A percentile compares a stretch with the other conserved stretches of the same genome.
Conservation (phyloP, 1,284 basidiomycete species). For the Nidula niveotomentosa region DNA sequence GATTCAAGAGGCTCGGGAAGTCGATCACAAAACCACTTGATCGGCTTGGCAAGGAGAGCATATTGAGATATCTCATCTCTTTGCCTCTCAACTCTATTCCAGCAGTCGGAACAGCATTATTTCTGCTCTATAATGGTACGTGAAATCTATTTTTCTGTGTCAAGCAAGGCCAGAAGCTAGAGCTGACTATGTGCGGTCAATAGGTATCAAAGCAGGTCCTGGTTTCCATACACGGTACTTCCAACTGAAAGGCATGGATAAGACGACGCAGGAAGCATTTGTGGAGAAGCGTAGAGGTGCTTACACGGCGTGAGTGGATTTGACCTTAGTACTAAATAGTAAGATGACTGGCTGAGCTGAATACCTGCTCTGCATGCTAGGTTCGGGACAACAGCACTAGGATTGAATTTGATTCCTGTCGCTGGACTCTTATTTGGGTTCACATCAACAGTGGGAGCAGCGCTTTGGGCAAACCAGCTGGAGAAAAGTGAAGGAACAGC, state of each 20-base stretch:
- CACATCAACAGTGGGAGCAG: conserved; percentile 65
- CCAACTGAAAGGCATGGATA: conserved; percentile 60
- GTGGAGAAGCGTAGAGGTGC: conserved; percentile 44
- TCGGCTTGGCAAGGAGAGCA: conserved; percentile 30
- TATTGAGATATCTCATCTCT: conserved; percentile 49
- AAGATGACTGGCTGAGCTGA: too few species aligned
- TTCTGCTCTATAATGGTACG: conserved; percentile 51
- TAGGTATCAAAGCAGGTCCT: conserved; percentile 53
- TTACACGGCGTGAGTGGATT: conserved; percentile 39
- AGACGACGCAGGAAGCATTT: conserved; percentile 46
- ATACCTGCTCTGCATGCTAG: conserved; percentile 19
- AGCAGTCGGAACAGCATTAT: conserved; percentile 63
- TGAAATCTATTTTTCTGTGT: neutral
- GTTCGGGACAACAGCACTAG: conserved; percentile 61
- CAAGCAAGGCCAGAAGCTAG: neutral
- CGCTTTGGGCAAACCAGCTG: conserved; percentile 68
- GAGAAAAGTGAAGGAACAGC: conserved; percentile 30
- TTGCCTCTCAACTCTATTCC: conserved; percentile 70
- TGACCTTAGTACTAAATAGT: too few species aligned
- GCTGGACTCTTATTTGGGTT: conserved; percentile 37
- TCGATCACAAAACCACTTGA: conserved; percentile 34
- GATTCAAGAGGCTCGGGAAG: conserved; percentile 34
- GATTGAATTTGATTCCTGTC: conserved; percentile 64
- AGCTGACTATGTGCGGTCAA: neutral
- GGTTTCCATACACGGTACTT: conserved; percentile 69